Conservation (phyloP, 129 eudicot species). For the Ambrosia artemisiifolia region DNA sequence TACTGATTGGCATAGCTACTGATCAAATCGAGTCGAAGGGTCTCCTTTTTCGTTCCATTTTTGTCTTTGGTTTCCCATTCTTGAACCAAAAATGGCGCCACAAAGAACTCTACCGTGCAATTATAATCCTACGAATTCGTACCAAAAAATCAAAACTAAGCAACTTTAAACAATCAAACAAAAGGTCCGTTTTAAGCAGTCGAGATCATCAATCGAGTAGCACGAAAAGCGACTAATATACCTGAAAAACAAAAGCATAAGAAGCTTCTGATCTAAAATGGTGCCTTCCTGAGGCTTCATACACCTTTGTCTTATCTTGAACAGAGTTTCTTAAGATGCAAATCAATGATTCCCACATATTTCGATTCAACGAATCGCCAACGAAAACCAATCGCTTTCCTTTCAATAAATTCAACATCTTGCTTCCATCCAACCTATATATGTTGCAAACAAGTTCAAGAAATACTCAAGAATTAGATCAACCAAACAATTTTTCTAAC, state of each 20-base stretch:
- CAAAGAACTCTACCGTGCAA: conserved; percentile 53
- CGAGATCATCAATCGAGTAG: neutral
- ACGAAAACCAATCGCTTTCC: conserved; percentile 79
- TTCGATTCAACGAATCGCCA: conserved; percentile 85
- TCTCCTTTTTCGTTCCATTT: conserved; percentile 44
- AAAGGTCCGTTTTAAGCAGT: neutral
- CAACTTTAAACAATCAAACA: neutral
- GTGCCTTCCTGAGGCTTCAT: conserved; percentile 67
- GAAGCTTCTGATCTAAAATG: conserved; percentile 69
- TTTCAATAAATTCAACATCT: conserved; percentile 64
- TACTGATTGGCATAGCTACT: conserved; percentile 46
- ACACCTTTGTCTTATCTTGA: conserved; percentile 62
- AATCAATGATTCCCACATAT: conserved; percentile 93
- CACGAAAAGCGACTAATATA: conserved; percentile 25
- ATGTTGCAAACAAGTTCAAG: neutral
- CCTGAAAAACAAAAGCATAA: conserved; percentile 68
- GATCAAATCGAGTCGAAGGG: conserved; percentile 57
- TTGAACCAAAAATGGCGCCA: conserved; percentile 63
- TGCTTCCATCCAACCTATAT: conserved; percentile 49
- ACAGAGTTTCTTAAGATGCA: conserved; percentile 70
- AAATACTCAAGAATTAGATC: neutral
- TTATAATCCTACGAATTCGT: conserved; percentile 39
- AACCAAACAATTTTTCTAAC: neutral
- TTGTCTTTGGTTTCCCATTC: conserved; percentile 50
- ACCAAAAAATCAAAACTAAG: neutral